Evolutionary conservation across 176 grass and related monocot genomes (phyloP), one percentile per base, ranked within the genome.

Genomic region (Raddia guianensis): DNA sequence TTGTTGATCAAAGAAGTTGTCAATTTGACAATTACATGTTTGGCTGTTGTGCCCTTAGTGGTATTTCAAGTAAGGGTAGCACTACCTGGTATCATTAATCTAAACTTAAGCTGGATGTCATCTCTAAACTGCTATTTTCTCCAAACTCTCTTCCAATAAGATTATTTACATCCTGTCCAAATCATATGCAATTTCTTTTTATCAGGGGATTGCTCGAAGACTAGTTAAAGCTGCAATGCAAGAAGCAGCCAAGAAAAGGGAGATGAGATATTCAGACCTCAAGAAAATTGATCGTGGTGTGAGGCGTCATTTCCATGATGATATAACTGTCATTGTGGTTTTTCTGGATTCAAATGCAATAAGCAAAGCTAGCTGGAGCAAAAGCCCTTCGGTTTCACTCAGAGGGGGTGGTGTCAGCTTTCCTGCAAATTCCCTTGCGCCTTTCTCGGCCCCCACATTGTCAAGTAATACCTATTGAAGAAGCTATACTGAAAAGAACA

Each of bases 241-340:
- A 75, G 83, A 89, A 58, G 93, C 93, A 33, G 93, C 93, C 18
- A 97, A 97, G 78, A 97, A 97, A 49, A 91, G 93, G 73, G 93
- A 97, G 82, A 97, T 97, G 85, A 93, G 93, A 19, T 97, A 93
- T 66, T 97, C 90, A 33, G 93, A 97, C 57, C 93, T 97, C 58
- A 93, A 97, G 84, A 93, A 97, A 69, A 97, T 97, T 6, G 77
- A 91, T 19, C 90, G 90, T 6, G 93, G 93, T 15, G 88, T 97
- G 75, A 66, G 93, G 58, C 83, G 93, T 42, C 90, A 97, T 82
- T 97, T 97, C 78, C 93, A 97, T 0, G 93, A 97, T 1, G 93
- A 97, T 65, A 97, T 85, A 60, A 97, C 93, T 0, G 86, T 97
- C 0, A 19, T 97, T 6, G 90, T 97, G 49, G 42, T 97, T 49